Evolutionary conservation across 2,329 filamentous ascomycete genomes (phyloP).

Genomic region (Cercospora janseana): DNA sequence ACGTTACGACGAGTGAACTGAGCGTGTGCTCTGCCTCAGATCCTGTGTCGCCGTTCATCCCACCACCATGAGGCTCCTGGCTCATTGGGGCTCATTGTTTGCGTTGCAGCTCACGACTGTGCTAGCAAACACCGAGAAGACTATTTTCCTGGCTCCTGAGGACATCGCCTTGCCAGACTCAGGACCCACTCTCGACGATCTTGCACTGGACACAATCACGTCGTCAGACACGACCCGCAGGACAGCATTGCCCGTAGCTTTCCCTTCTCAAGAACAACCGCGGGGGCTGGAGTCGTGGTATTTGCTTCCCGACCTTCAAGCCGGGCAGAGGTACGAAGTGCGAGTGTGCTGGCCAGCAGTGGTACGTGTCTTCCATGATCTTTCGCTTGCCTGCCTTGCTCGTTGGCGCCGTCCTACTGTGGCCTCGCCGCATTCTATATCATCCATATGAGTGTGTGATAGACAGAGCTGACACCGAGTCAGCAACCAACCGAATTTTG

Average conservation of each 20-base stretch:
- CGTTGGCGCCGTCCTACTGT: too few relatives aligned
- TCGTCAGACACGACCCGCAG: constrained; percentile 54
- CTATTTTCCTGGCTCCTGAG: constrained; percentile 75
- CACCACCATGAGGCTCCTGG: constrained; percentile 31
- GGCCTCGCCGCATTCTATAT: too few relatives aligned
- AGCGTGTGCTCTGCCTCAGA: not conserved
- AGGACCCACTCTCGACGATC: constrained; percentile 57
- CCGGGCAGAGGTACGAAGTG: constrained; percentile 80
- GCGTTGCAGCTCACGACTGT: constrained; percentile 30
- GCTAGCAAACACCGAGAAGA: constrained; percentile 81
- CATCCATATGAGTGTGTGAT: too few relatives aligned
- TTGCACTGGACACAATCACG: constrained; percentile 65
- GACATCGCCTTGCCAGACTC: constrained; percentile 55
- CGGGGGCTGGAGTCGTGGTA: constrained; percentile 72
- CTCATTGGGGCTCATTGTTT: constrained; percentile 26
- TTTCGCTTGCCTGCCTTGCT: not conserved
- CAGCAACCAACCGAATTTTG: constrained; percentile 85
- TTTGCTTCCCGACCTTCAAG: constrained; percentile 67
- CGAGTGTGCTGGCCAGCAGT: constrained; percentile 91
- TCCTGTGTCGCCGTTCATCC: constrained; percentile 3
- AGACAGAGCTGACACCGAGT: constrained; percentile 13
- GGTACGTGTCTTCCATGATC: constrained; percentile 55
- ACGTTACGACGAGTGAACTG: constrained; percentile 14
- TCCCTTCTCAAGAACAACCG: constrained; percentile 57
- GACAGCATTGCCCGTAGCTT: constrained; percentile 64